These are phyloP conservation scores for Syncephalastrum racemosum DNA, from an alignment of 371 early-diverging fungal genomes.

Conservation along the genomic window DNA sequence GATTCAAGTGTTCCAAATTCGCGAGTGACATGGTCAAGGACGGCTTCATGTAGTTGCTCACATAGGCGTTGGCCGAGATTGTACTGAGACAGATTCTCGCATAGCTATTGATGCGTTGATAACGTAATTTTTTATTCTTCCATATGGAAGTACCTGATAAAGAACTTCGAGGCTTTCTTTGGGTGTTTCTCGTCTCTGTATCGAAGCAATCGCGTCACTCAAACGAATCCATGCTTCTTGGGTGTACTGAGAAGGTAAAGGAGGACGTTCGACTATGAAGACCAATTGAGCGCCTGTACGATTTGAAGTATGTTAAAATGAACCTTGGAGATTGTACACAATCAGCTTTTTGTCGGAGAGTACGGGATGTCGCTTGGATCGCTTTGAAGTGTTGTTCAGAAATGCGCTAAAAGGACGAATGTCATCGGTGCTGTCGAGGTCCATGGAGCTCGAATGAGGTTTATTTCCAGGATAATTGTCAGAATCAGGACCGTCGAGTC, in stretches of 20 bases:
- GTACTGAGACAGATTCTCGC: constrained; percentile 86
- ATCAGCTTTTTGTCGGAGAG: constrained; percentile 41
- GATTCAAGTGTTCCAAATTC: constrained; percentile 30
- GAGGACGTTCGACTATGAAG: constrained; percentile 50
- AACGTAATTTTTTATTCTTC: neutral
- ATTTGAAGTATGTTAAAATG: neutral
- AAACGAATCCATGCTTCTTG: constrained; percentile 67
- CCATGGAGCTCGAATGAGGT: too few species aligned
- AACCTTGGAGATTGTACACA: constrained; percentile 35
- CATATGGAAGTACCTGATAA: constrained; percentile 57
- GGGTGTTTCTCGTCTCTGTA: constrained; percentile 60
- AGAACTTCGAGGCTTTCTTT: constrained; percentile 80
- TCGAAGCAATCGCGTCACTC: constrained; percentile 71
- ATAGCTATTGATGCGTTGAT: constrained; percentile 42
- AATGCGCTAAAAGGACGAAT: constrained; percentile 29
- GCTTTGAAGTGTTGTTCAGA: constrained; percentile 24
- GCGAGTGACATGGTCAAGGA: constrained; percentile 45
- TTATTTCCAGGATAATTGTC: too few species aligned
- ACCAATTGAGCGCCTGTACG: neutral
- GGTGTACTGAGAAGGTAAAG: constrained; percentile 73
- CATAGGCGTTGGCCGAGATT: constrained; percentile 68
- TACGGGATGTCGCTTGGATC: constrained; percentile 30
- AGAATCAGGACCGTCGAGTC: too few species aligned
- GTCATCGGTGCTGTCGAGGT: neutral
- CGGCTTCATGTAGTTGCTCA: constrained; percentile 56